phyloP scores from a whole-genome alignment of 108 stramenopile species.

The Stephanodiscus minutulus region DNA sequence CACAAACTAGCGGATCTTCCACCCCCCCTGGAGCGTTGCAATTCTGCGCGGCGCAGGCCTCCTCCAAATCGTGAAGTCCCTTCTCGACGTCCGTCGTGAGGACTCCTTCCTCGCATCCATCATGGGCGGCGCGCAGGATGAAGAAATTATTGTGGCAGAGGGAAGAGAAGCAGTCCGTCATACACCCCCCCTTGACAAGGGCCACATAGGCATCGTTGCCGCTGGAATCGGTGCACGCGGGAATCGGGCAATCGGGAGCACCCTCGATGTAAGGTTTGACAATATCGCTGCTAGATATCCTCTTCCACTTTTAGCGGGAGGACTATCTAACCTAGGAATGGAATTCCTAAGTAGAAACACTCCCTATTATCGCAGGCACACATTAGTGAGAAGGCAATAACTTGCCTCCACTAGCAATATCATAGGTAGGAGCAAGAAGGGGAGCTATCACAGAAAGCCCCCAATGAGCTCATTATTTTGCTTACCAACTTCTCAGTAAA shows the following conservation, averaged over 20 bases:
- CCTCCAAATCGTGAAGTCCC: conserved; percentile 30
- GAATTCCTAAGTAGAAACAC: too few species aligned
- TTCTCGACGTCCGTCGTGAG: not conserved
- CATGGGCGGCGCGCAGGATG: conserved; percentile 10
- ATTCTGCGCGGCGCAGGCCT: conserved; percentile 13
- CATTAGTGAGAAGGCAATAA: too few species aligned
- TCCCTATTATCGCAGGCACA: too few species aligned
- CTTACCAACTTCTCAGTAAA: conserved; percentile 6
- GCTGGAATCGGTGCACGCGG: conserved; percentile 17
- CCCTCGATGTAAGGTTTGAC: conserved; percentile 19
- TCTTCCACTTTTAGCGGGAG: too few species aligned
- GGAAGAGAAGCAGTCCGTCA: conserved; percentile 20
- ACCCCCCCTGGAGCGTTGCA: conserved; percentile 16
- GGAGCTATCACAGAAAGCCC: too few species aligned
- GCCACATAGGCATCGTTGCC: conserved; percentile 33
- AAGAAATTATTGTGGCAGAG: conserved; percentile 23
- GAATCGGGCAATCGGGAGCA: conserved; percentile 22
- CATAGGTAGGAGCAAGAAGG: too few species aligned
- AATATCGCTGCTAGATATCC: too few species aligned
- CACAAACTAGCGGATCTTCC: conserved; percentile 8
- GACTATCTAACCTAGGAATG: too few species aligned
- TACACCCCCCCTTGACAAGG: conserved; percentile 23
- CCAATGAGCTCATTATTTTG: conserved; percentile 8
- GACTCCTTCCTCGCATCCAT: conserved; percentile 4
- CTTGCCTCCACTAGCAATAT: too few species aligned